Base-by-base conservation (phyloP, 2,329 filamentous ascomycete genomes). In the Talaromyces sp. region DNA sequence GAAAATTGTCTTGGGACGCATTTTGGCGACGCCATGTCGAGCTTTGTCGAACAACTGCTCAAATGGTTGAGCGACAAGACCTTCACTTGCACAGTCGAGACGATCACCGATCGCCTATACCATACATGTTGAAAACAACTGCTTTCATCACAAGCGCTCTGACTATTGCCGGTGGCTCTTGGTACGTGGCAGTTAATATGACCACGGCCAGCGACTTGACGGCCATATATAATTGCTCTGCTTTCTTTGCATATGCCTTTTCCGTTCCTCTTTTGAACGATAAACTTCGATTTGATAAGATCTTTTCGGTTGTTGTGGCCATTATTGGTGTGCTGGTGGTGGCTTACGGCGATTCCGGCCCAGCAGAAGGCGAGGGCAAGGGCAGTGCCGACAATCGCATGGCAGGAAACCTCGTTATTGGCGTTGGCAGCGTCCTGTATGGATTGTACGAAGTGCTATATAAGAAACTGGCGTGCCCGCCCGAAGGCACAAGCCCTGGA, bases 161-260 rank as follows among this genome's bases (percentile, higher is more conserved):
- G 60, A 99, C 94, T 2, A 80, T 97, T 43, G 94, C 93, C 0
- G 94, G 94, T 27, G 85, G 92, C 57, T 93, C 89, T 68, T 99
- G 94, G 94, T 99, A 97, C 70, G 82, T 97, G 38, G 93, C 94
- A 17, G 93, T 99, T 61, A 90, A 91, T 75, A 78, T 96, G 80
- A 99, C 94, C 0, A 96, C 90, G 3, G 89, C 94, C 2, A 92
- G 89, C 65, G 94, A 99, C 74, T 78, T 99, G 68, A 99, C 94
- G 0, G 94, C 94, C 58, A 99, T 99, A 68, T 99, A 99, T 83
- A 99, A 99, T 78, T 99, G 94, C 81, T 96, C 91, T 57, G 93
- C 94, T 61, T 99, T 99, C 77, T 99, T 99, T 74, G 94, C 94
- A 54, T 99, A 99, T 72, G 93, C 91, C 12, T 99, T 99, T 72